Conservation (phyloP, 2,329 filamentous ascomycete species). For the Penicillium sp. region DNA sequence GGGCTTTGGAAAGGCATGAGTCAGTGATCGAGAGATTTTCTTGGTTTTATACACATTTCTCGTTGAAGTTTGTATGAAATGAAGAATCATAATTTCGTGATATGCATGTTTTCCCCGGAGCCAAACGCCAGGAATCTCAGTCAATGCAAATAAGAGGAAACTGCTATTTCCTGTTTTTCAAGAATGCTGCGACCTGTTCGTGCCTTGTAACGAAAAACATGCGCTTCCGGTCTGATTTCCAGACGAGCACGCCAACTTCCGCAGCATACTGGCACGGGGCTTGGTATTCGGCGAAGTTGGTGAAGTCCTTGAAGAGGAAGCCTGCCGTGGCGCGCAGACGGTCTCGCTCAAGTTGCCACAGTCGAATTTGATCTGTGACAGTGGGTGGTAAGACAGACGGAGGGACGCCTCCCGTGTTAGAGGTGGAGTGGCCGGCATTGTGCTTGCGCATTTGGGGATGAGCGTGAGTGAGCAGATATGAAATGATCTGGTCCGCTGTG, state of each 20-base stretch:
- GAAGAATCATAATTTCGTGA: conserved; percentile 19
- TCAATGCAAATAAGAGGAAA: not conserved
- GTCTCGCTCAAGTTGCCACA: conserved; percentile 98
- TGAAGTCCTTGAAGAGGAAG: conserved; percentile 88
- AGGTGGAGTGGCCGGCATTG: conserved; percentile 37
- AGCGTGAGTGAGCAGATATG: conserved; percentile 86
- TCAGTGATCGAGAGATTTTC: not conserved
- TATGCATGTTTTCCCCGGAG: conserved; percentile 2
- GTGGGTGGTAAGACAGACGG: conserved; percentile 82
- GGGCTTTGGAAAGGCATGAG: not conserved
- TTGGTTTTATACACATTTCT: conserved; percentile 15
- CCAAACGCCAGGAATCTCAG: conserved; percentile 10
- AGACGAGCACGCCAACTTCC: conserved; percentile 84
- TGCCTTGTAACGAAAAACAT: conserved; percentile 91
- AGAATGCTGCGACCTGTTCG: conserved; percentile 81
- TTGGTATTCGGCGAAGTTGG: conserved; percentile 63
- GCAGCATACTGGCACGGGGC: conserved; percentile 65
- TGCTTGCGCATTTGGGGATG: conserved; percentile 87
- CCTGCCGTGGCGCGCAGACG: conserved; percentile 81
- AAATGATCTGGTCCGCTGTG: conserved; percentile 91
- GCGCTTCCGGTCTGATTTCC: conserved; percentile 74
- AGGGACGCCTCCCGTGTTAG: conserved; percentile 38
- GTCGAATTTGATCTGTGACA: conserved; percentile 92
- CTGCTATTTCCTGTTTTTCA: conserved; percentile 58
- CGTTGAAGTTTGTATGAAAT: conserved; percentile 1